Conservation (phyloP, 1,284 basidiomycete species). For the Agaricales sp. region DNA sequence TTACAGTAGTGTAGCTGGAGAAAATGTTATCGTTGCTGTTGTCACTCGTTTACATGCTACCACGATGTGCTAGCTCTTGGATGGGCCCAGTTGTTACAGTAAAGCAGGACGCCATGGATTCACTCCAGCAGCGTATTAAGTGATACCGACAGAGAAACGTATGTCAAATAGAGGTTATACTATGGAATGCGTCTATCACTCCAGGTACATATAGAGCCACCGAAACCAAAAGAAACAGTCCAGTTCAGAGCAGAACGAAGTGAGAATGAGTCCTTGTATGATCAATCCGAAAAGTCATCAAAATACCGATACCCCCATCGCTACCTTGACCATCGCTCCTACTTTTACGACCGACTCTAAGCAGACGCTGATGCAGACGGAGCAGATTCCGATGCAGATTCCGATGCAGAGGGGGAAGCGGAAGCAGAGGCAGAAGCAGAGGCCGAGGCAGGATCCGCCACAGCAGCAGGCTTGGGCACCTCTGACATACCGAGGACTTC, state of each 20-base stretch:
- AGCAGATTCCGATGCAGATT: neutral
- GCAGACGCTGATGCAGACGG: neutral
- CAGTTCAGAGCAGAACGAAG: too few relatives aligned
- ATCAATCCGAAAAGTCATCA: neutral
- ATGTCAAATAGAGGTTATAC: constrained; percentile 4
- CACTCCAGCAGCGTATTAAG: too few relatives aligned
- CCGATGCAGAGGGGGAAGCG: constrained; percentile 3
- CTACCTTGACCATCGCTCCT: too few relatives aligned
- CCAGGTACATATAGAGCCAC: too few relatives aligned
- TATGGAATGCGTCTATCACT: constrained; percentile 8
- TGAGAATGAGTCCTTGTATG: constrained; percentile 4
- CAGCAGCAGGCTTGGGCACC: constrained; percentile 2
- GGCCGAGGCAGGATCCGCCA: constrained; percentile 13
- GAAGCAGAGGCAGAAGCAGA: constrained; percentile 10
- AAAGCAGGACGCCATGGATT: too few relatives aligned
- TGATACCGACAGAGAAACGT: neutral
- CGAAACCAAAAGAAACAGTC: too few relatives aligned
- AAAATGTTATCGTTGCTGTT: too few relatives aligned
- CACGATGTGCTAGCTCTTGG: too few relatives aligned
- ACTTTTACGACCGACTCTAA: constrained; percentile 3
- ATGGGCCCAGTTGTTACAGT: too few relatives aligned
- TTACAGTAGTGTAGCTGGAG: too few relatives aligned
- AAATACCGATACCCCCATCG: neutral
- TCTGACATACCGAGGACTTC: neutral
- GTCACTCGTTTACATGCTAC: too few relatives aligned